These are phyloP conservation scores for Medicago ruthenica DNA, from an alignment of 306 rosid genomes.

Conservation along the genomic window DNA sequence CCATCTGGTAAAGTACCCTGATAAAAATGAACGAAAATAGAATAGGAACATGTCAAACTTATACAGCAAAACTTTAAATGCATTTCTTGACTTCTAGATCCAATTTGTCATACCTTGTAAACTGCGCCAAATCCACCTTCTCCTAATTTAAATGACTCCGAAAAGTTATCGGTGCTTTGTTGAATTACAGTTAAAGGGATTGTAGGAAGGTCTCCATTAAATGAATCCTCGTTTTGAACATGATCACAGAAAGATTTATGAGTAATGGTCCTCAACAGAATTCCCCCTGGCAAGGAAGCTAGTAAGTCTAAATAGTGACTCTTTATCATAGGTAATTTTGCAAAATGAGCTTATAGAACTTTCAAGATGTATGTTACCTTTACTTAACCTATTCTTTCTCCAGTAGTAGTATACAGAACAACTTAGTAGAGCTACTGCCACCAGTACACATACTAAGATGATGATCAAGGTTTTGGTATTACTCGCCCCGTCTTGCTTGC, in stretches of 20 bases:
- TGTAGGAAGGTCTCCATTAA: constrained; percentile 43
- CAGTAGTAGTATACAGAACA: constrained; percentile 31
- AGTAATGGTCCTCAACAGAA: not conserved
- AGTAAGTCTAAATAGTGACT: constrained; percentile 6
- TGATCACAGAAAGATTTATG: not conserved
- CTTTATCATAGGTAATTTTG: not conserved
- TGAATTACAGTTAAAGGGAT: constrained; percentile 38
- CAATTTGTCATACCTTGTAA: constrained; percentile 50
- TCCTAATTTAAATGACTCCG: constrained; percentile 56
- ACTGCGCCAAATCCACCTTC: constrained; percentile 76
- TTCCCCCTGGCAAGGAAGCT: constrained; percentile 5
- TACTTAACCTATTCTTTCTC: not conserved
- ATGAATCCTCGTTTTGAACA: constrained; percentile 13
- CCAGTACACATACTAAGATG: constrained; percentile 15
- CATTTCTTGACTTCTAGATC: not conserved
- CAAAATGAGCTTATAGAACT: not conserved
- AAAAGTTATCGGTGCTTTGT: constrained; percentile 47
- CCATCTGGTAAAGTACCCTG: constrained; percentile 68
- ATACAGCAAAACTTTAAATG: not conserved
- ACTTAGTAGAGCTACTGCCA: constrained; percentile 18
- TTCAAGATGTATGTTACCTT: constrained; percentile 17
- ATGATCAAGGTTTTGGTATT: constrained; percentile 33
- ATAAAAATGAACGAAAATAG: not conserved
- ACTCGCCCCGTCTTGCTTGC: not conserved
- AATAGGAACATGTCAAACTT: not conserved